These are phyloP conservation scores for Lentinula sp. DNA, from an alignment of 768 basidiomycete genomes.

Conservation along the genomic window DNA sequence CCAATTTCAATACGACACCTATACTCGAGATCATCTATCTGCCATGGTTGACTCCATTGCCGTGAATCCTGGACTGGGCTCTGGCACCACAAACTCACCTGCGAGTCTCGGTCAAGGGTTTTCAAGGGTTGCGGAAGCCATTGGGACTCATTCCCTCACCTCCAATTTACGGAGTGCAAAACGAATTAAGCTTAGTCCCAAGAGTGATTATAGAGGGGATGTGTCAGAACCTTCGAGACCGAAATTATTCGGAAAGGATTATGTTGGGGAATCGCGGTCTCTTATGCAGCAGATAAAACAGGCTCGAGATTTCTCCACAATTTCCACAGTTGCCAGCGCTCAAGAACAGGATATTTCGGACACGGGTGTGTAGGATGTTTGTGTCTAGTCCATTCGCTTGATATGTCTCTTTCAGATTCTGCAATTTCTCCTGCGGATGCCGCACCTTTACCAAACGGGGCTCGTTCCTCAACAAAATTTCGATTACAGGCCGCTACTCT, in stretches of 20 bases:
- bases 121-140: slow-evolving; percentile 42
- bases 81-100: slow-evolving; percentile 35
- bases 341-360: slow-evolving; percentile 7
- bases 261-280: slow-evolving; percentile 69
- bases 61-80: slow-evolving; percentile 60
- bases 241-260: slow-evolving; percentile 48
- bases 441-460: not conserved
- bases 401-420: not conserved
- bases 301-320: slow-evolving; percentile 71
- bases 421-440: not conserved
- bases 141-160: slow-evolving; percentile 29
- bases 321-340: slow-evolving; percentile 54
- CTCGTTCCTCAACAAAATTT: slow-evolving; percentile 61
- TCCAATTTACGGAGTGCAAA: slow-evolving; percentile 70
- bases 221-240: slow-evolving; percentile 41
- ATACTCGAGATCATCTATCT: slow-evolving; percentile 89
- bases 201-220: slow-evolving; percentile 50
- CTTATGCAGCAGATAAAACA: slow-evolving; percentile 79
- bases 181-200: slow-evolving; percentile 72
- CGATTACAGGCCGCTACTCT: slow-evolving; percentile 71
- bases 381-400: not conserved
- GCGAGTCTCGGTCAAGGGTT: slow-evolving; percentile 37
- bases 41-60: slow-evolving; percentile 94
- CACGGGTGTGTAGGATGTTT: not conserved
- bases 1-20: slow-evolving; percentile 94